Base-by-base conservation (phyloP, 2,329 filamentous ascomycete genomes). In the Cordyceps farinosa region DNA sequence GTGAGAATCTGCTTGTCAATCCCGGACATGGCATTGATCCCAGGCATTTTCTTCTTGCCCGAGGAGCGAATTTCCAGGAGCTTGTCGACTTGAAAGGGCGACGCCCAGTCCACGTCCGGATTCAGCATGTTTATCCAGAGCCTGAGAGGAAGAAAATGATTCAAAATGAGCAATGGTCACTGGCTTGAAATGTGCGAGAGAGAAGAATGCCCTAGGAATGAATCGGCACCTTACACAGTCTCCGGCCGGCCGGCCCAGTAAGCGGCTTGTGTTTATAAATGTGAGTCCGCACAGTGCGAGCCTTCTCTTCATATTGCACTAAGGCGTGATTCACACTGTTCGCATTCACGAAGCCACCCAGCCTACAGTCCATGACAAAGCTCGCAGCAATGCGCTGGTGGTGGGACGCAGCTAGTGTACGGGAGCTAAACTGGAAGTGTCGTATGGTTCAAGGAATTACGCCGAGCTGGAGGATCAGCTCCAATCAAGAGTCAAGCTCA, bases 51-150 rank as follows among this genome's bases (percentile, higher is more conserved):
- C 71, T 84, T 83, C 78, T 87, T 82, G 65, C 77, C 81, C 30
- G 83, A 83, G 0, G 81, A 81, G 36, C 86, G 82, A 15, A 89
- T 74, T 69, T 88, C 82, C 29, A 84, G 71, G 13, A 89, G 75
- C 3, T 72, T 78, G 64, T 87, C 84, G 30, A 70, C 74, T 50
- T 76, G 76, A 34, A 81, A 78, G 4, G 79, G 77, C 36, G 77
- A 74, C 51, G 69, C 69, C 48, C 81, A 73, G 66, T 80, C 75
- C n/a, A 77, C 64, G 22, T 71, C 67, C 34, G 56, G 22, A 17
- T 53, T 54, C 6, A 60, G 58, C 67, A 69, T 69, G 34, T 3
- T 32, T 5, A 42, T 27, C 17, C 36, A 5, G 40, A 22, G 3
- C 56, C 5, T 11, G 3, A 32, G 15, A 51, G 34, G 9, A 2